A percentile compares a stretch with the other conserved stretches of the same genome.
Conservation (phyloP, 495 filamentous ascomycete species). For the Podospora sp. region DNA sequence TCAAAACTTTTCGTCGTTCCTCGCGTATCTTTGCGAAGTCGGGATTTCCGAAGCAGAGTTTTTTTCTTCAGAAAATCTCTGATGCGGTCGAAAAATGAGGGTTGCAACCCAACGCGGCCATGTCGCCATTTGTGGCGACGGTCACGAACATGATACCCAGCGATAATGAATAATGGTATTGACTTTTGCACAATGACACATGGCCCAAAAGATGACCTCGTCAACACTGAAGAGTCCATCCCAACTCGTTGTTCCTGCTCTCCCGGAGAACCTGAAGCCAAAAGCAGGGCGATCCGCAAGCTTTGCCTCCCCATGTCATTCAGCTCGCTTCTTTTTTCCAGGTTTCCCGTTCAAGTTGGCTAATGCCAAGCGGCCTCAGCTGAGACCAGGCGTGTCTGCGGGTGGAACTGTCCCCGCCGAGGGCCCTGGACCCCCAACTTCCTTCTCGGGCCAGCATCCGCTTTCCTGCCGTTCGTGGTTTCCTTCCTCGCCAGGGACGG, state of each 20-base stretch:
- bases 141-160: background rate
- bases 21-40: background rate
- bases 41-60: background rate
- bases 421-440: background rate
- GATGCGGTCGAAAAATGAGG: background rate
- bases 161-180: background rate
- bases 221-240: background rate
- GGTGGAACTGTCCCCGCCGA: background rate
- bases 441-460: background rate
- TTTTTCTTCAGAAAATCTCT: background rate
- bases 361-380: background rate
- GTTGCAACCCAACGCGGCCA: background rate
- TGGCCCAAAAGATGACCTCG: too few relatives aligned
- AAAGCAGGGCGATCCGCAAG: background rate
- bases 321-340: background rate
- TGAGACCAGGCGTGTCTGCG: background rate
- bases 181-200: background rate
- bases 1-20: background rate
- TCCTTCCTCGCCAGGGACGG: background rate
- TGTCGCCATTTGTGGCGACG: background rate
- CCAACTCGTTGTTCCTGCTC: background rate
- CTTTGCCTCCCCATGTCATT: background rate
- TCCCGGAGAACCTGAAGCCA: background rate
- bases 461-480: too few relatives aligned
- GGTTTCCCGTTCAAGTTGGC: background rate